Conservation (phyloP, 2,329 filamentous ascomycete genomes). For the Metarhizium robertsii region DNA sequence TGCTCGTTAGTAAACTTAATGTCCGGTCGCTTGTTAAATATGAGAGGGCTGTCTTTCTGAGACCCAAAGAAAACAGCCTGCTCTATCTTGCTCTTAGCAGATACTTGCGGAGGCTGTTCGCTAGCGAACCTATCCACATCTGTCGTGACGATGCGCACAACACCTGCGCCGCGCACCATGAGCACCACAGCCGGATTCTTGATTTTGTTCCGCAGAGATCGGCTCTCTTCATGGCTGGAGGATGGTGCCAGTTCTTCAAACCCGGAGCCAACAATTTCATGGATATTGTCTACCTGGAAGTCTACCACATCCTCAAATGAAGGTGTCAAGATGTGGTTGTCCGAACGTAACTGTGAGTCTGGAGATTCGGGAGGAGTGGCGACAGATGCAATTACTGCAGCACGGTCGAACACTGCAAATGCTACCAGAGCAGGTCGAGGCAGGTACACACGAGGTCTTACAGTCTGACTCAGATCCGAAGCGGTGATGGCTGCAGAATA, state of each 20-base stretch:
- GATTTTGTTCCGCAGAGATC: constrained; percentile 41
- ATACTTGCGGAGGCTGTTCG: constrained; percentile 52
- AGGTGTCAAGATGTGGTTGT: constrained; percentile 52
- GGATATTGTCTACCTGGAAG: constrained; percentile 55
- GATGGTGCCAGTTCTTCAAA: constrained; percentile 45
- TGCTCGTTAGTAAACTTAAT: constrained; percentile 60
- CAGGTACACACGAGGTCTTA: constrained; percentile 60
- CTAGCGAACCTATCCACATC: constrained; percentile 52
- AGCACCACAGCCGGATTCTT: constrained; percentile 56
- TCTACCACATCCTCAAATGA: constrained; percentile 83
- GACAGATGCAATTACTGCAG: constrained; percentile 69
- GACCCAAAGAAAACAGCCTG: constrained; percentile 91
- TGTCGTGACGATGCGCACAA: constrained; percentile 48
- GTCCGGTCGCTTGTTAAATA: constrained; percentile 62
- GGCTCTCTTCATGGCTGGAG: constrained; percentile 33
- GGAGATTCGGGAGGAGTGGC: constrained; percentile 58
- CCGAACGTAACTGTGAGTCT: constrained; percentile 64
- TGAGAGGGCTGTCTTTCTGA: constrained; percentile 75
- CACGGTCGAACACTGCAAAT: constrained; percentile 71
- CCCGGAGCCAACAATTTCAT: constrained; percentile 56
- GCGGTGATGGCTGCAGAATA: constrained; percentile 46
- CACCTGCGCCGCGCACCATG: constrained; percentile 52
- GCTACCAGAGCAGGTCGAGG: constrained; percentile 72
- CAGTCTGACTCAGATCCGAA: constrained; percentile 22
- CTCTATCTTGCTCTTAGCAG: constrained; percentile 81